Evolutionary conservation across 139 green algal genomes (phyloP), one percentile per base, ranked within the genome.

Genomic region (Nannochloris sp.): DNA sequence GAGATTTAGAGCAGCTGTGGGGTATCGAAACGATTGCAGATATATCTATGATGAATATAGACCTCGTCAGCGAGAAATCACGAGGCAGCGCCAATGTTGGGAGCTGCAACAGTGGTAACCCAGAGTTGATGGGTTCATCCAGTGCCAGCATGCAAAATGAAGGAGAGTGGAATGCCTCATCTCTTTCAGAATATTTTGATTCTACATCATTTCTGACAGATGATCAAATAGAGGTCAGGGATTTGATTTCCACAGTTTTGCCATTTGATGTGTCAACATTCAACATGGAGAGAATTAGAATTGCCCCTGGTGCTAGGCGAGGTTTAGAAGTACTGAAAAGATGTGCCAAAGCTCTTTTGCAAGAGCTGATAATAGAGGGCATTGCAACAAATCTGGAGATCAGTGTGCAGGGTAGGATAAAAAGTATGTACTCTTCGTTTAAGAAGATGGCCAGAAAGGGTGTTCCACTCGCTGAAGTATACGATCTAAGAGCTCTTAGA

Each of bases 361-460:
- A 72, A 31, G 78, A 84, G 64, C 72, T 90, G 1, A 26, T 57
- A 26, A 69, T 81, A 1, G 73, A 85, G 25, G 70, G 62, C 30
- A 37, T 82, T 44, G 82, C 77, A 16, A 57, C 68, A 0, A 85
- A 84, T 11, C 73, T 91, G 66, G 72, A 89, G 43, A 74, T 94
- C 6, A 31, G 57, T 6, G 66, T 91, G 11, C 79, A 88, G 62
- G 91, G 89, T 5, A 79, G 92, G 2, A 63, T 97, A 36, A 98
- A 98, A 82, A 90, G 76, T 60, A 59, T 96, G 50, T 85, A 92
- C 72, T 87, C 73, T 53, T 85, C 85, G 14, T 77, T 73, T 70
- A 90, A 55, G 28, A 98, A 98, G 85, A 95, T 96, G 89, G 59
- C 72, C 9, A 77, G 85, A 37, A 97, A 97, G 75, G 56, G 66